A percentile compares a stretch with the other conserved stretches of the same genome.
Evolutionary conservation across 1,284 basidiomycete species (phyloP).

Genomic region (Cryptococcus sp.): DNA sequence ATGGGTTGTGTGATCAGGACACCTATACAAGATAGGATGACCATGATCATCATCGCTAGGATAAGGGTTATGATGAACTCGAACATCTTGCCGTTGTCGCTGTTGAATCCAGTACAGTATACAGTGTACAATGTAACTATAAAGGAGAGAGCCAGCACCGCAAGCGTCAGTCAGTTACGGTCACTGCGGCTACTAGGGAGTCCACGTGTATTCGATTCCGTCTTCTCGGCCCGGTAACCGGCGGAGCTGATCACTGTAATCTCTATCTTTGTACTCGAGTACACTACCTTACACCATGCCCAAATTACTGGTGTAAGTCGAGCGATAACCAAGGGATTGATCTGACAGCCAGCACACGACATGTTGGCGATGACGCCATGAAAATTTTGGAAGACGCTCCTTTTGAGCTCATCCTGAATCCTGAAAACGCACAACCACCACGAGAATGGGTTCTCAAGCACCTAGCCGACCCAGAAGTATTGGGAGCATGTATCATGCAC

Average conservation of each 20-base stretch:
- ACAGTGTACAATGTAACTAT: neutral
- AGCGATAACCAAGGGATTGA: neutral
- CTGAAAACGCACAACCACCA: conserved; percentile 60
- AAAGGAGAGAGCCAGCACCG: neutral
- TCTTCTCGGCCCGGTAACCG: neutral
- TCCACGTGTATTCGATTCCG: too few relatives aligned
- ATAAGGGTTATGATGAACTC: conserved; percentile 41
- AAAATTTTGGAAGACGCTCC: conserved; percentile 52
- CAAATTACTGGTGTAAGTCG: conserved; percentile 28
- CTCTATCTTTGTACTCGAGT: neutral
- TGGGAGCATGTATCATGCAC: conserved; percentile 38
- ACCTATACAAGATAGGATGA: conserved; percentile 35
- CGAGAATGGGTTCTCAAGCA: conserved; percentile 76
- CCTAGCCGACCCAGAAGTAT: conserved; percentile 61
- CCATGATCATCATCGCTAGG: conserved; percentile 40
- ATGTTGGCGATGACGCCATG: conserved; percentile 70
- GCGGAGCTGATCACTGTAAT: conserved; percentile 1
- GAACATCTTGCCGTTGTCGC: conserved; percentile 34
- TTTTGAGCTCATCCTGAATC: conserved; percentile 59
- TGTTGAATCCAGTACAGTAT: too few relatives aligned
- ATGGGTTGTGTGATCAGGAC: conserved; percentile 47
- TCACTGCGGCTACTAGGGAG: too few relatives aligned
- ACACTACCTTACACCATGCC: conserved; percentile 8
- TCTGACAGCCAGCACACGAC: conserved; percentile 29
- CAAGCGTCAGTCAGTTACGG: too few relatives aligned